phyloP scores from a whole-genome alignment of 2,329 filamentous ascomycete species.

The Fusarium concolor region DNA sequence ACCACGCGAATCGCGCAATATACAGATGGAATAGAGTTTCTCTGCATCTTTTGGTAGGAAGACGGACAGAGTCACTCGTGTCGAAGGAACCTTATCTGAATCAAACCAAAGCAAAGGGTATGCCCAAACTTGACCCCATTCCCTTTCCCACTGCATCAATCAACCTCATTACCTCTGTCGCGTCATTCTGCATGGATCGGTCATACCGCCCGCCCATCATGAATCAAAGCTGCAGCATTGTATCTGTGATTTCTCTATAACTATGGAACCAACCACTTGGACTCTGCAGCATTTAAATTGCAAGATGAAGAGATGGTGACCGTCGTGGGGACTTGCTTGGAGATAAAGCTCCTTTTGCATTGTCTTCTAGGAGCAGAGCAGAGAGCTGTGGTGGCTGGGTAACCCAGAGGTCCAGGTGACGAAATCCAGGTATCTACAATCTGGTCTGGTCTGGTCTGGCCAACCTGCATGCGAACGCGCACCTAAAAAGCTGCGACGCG shows the following conservation, averaged over 20 bases:
- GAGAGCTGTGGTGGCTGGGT: slow-evolving; percentile 40
- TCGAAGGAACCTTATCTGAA: slow-evolving; percentile 37
- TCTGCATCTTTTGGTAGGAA: slow-evolving; percentile 42
- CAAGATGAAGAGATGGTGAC: slow-evolving; percentile 43
- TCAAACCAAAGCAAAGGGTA: slow-evolving; percentile 52
- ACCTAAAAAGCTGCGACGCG: slow-evolving; percentile 40
- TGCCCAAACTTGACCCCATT: slow-evolving; percentile 46
- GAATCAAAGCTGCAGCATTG: slow-evolving; percentile 46
- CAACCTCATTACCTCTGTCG: slow-evolving; percentile 36
- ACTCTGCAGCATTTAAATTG: slow-evolving; percentile 48
- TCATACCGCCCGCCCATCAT: slow-evolving; percentile 31
- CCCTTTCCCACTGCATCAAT: slow-evolving; percentile 34
- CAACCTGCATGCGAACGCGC: slow-evolving; percentile 37
- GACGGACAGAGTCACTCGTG: slow-evolving; percentile 37
- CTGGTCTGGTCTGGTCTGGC: slow-evolving; percentile 9
- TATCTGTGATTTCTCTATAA: slow-evolving; percentile 49
- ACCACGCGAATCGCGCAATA: slow-evolving; percentile 44
- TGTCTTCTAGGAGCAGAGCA: slow-evolving; percentile 33
- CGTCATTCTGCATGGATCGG: slow-evolving; percentile 37
- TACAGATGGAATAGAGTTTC: slow-evolving; percentile 44
- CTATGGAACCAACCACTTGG: slow-evolving; percentile 42
- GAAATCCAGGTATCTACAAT: slow-evolving; percentile 42
- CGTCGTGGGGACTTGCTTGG: slow-evolving; percentile 42
- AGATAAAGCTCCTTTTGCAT: slow-evolving; percentile 36
- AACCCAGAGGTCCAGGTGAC: slow-evolving; percentile 31